Evolutionary conservation across 2,329 filamentous ascomycete genomes (phyloP), one percentile per base, ranked within the genome.

Genomic region (Zymoseptoria ardabiliae): DNA sequence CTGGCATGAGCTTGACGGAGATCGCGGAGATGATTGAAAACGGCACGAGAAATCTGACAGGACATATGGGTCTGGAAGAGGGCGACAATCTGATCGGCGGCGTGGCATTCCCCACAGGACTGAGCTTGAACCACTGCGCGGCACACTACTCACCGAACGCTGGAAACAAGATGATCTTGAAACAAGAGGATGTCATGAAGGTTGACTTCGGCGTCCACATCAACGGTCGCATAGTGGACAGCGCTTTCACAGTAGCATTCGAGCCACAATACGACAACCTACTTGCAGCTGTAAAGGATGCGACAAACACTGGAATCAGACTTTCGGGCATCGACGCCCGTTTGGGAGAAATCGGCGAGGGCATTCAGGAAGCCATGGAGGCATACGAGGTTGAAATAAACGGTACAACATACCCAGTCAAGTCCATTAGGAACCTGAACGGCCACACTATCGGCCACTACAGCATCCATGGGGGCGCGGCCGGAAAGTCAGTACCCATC

Each of bases 121-220:
- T 84, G 22, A 79, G 75, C 59, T 66, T 84, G 57, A 83, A 84
- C 63, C 76, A 83, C 63, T 73, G 76, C 50, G 81, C 77, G 13
- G 82, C 82, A 6, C 82, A 84, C 69, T 84, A 76, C 66, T 83
- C 81, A 1, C 82, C 82, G 6, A 84, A 83, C 65, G 78, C 81
- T 1, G 80, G 81, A 1, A 76, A 81, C 69, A 87, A 85, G 73
- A 90, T 91, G 72, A 82, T 88, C 68, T 75, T 91, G 35, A 77
- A 94, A 60, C 79, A 88, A 70, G 82, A 84, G 62, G 89, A 95
- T 71, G 89, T 95, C 41, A 82, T 93, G 81, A 92, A 90, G 74
- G 85, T 92, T 7, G 89, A 93, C 69, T 89, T 91, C 69, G 89
- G 89, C 54, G 89, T 92, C 28, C 89, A 93, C 71, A 82, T 92